These are phyloP conservation scores for Fremontodendron californicum DNA, from an alignment of 345 rosid genomes.

Conservation along the genomic window DNA sequence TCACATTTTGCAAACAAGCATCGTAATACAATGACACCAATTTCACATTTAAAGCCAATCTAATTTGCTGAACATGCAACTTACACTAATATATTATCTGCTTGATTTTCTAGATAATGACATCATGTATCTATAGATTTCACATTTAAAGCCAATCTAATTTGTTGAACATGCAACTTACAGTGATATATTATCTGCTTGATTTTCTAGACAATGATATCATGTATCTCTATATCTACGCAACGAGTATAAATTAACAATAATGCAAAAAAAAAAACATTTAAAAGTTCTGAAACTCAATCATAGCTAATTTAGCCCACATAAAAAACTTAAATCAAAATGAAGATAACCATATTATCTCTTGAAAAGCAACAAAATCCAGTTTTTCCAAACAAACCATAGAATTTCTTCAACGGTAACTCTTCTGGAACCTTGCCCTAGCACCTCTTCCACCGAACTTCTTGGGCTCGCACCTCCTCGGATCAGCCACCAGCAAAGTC, in stretches of 20 bases:
- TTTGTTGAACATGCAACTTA: too few relatives aligned
- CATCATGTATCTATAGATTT: too few relatives aligned
- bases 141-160: too few relatives aligned
- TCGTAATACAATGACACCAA: too few relatives aligned
- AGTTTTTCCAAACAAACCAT: background rate
- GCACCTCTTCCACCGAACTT: conserved; percentile 97
- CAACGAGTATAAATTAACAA: background rate
- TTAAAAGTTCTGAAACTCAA: background rate
- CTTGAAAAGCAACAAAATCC: background rate
- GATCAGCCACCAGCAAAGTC: conserved; percentile 88
- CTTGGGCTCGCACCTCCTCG: conserved; percentile 94
- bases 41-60: too few relatives aligned
- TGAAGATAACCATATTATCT: background rate
- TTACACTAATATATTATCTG: too few relatives aligned
- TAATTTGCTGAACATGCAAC: too few relatives aligned
- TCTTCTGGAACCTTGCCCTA: conserved; percentile 90
- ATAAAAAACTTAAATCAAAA: background rate
- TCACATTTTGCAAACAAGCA: too few relatives aligned
- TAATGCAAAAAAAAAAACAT: background rate
- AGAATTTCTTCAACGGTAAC: conserved; percentile 64
- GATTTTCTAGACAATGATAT: too few relatives aligned
- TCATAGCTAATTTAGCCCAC: background rate
- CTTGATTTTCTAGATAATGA: too few relatives aligned
- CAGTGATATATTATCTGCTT: too few relatives aligned
- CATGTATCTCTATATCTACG: too few relatives aligned